These are phyloP conservation scores for Trypanosoma mega DNA, from an alignment of 208 protist species.

Conservation along the genomic window DNA sequence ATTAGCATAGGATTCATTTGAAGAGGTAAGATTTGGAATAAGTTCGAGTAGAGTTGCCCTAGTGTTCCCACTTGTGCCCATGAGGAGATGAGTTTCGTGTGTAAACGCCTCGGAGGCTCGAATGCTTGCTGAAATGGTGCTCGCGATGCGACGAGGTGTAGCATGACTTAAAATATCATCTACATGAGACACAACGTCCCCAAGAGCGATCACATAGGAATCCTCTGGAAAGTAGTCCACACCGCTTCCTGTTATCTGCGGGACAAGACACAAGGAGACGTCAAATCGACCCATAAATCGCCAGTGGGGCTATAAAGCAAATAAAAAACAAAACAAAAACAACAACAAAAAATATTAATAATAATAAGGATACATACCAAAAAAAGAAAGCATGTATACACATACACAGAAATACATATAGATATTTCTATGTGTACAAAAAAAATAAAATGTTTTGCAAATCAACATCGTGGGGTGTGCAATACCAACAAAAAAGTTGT, in stretches of 20 bases:
- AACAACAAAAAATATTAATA: constrained; percentile 18
- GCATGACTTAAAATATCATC: constrained; percentile 43
- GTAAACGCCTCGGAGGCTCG: constrained; percentile 31
- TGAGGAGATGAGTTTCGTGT: constrained; percentile 37
- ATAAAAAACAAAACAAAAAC: constrained; percentile 5
- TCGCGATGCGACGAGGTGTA: constrained; percentile 42
- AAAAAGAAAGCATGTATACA: background rate
- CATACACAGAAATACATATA: background rate
- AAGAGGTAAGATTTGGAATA: constrained; percentile 8
- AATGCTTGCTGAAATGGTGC: constrained; percentile 31
- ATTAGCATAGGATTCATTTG: background rate
- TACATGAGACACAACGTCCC: constrained; percentile 18
- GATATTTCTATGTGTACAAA: background rate
- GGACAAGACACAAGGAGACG: constrained; percentile 46
- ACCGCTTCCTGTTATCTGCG: constrained; percentile 5
- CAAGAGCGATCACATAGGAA: constrained; percentile 27
- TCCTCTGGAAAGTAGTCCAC: constrained; percentile 17
- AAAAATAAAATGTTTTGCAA: constrained; percentile 7
- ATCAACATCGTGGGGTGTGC: no score
- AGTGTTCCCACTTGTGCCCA: constrained; percentile 12
- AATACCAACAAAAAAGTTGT: no score
- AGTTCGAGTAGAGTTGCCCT: constrained; percentile 7
- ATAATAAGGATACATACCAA: constrained; percentile 14
- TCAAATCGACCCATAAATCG: constrained; percentile 40
- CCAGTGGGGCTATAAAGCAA: background rate